phyloP scores from a whole-genome alignment of 805 yeast species.

The Zygoascus ofunaensis region DNA sequence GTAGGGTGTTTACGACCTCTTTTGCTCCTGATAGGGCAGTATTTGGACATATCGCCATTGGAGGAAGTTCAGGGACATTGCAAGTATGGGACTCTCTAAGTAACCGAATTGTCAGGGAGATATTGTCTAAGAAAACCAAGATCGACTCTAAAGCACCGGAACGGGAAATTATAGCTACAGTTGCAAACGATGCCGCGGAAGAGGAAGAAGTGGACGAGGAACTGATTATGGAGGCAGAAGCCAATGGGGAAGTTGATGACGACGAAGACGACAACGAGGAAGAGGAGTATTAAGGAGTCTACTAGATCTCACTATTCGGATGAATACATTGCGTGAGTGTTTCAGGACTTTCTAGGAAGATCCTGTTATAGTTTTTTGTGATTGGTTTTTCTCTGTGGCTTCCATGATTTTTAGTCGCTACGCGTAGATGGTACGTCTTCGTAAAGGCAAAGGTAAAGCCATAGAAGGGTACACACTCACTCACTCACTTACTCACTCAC shows the following conservation, averaged over 20 bases:
- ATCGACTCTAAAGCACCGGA: conserved; percentile 2
- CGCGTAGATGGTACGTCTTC: too few relatives aligned
- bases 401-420: too few relatives aligned
- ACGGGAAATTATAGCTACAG: conserved; percentile 7
- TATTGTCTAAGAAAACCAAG: conserved; percentile 40
- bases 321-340: too few relatives aligned
- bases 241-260: conserved; percentile 22
- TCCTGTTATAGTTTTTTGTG: too few relatives aligned
- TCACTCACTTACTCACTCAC: too few relatives aligned
- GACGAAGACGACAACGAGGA: conserved; percentile 19
- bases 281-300: conserved; percentile 9
- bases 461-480: too few relatives aligned
- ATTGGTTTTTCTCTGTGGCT: too few relatives aligned
- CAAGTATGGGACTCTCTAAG: conserved; percentile 90
- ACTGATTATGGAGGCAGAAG: conserved; percentile 7
- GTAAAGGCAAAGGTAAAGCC: too few relatives aligned
- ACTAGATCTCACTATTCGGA: too few relatives aligned
- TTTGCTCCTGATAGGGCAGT: conserved; percentile 85
- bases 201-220: conserved; percentile 12
- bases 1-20: conserved; percentile 73
- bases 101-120: conserved; percentile 64
- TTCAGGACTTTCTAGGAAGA: too few relatives aligned
- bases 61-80: conserved; percentile 77
- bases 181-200: conserved; percentile 9
- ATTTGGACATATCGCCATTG: conserved; percentile 73